Percentiles rank a stretch among this genome's conserved stretches.
Conservation (phyloP, 1,284 basidiomycete genomes). For the Ceraceosorus guamensis region DNA sequence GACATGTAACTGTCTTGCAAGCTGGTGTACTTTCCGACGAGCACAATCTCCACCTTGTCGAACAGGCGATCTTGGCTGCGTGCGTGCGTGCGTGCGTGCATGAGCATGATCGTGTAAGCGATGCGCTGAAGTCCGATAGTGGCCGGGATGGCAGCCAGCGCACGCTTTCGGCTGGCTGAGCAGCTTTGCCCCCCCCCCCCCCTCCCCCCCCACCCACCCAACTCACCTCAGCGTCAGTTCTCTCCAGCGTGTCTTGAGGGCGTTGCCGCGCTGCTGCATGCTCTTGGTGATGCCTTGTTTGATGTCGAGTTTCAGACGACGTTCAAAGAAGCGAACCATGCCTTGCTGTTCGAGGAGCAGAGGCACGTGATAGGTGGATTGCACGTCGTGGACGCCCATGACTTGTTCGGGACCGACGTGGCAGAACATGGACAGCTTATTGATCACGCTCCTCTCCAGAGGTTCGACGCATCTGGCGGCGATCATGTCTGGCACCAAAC, state of each 20-base stretch:
- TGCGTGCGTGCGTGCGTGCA: no score
- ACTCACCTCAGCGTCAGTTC: constrained; percentile 62
- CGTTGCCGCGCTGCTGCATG: constrained; percentile 61
- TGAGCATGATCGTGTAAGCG: no score
- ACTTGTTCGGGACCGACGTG: constrained; percentile 91
- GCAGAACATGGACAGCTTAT: constrained; percentile 99
- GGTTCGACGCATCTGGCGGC: constrained; percentile 71
- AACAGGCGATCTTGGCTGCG: constrained; percentile 80
- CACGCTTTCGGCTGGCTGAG: constrained; percentile 50
- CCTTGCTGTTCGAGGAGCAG: constrained; percentile 86
- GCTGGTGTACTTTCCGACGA: constrained; percentile 97
- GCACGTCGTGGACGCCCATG: constrained; percentile 90
- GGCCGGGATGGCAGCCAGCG: not conserved
- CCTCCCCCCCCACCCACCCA: no score
- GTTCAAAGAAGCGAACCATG: constrained; percentile 74
- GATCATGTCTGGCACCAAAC: constrained; percentile 87
- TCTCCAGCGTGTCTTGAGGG: constrained; percentile 69
- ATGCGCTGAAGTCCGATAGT: no score
- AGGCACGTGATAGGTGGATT: constrained; percentile 95
- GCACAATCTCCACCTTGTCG: constrained; percentile 79
- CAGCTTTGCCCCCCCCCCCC: no score
- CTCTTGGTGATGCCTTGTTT: constrained; percentile 56
- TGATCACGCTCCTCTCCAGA: constrained; percentile 74
- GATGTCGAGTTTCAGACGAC: constrained; percentile 66
- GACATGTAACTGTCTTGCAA: constrained; percentile 98